Percentiles rank a stretch among this genome's conserved stretches.
Conservation (phyloP, 2,329 filamentous ascomycete genomes). For the Fusarium haematococcum region DNA sequence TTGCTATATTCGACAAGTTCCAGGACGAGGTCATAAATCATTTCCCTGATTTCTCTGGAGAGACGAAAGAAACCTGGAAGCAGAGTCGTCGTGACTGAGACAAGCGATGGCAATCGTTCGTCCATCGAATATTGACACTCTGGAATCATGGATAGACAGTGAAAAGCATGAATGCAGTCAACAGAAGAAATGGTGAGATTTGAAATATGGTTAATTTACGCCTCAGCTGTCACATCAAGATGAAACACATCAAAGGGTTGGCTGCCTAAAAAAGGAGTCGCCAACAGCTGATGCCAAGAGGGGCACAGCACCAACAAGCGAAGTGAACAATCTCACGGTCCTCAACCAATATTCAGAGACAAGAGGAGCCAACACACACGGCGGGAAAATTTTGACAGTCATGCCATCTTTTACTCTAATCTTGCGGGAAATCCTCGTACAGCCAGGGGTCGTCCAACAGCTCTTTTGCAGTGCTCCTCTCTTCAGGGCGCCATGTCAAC, state of each 20-base stretch:
- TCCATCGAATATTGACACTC: background rate
- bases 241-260: background rate
- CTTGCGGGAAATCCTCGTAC: conserved; percentile 12
- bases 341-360: background rate
- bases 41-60: background rate
- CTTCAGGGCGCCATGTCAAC: conserved; percentile 8
- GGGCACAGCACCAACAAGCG: background rate
- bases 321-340: background rate
- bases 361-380: background rate
- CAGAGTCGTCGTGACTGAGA: background rate
- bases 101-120: background rate
- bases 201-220: background rate
- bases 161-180: background rate
- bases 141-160: background rate
- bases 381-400: background rate
- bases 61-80: background rate
- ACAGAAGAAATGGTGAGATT: background rate
- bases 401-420: background rate
- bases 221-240: background rate
- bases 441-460: conserved; percentile 19
- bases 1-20: background rate
- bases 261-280: background rate
- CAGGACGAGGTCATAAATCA: conserved; percentile 8
- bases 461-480: conserved; percentile 14
- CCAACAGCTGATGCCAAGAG: background rate